A percentile compares a stretch with the other conserved stretches of the same genome.
phyloP scores from a whole-genome alignment of 495 filamentous ascomycete genomes.

The Trichoderma gamsii region DNA sequence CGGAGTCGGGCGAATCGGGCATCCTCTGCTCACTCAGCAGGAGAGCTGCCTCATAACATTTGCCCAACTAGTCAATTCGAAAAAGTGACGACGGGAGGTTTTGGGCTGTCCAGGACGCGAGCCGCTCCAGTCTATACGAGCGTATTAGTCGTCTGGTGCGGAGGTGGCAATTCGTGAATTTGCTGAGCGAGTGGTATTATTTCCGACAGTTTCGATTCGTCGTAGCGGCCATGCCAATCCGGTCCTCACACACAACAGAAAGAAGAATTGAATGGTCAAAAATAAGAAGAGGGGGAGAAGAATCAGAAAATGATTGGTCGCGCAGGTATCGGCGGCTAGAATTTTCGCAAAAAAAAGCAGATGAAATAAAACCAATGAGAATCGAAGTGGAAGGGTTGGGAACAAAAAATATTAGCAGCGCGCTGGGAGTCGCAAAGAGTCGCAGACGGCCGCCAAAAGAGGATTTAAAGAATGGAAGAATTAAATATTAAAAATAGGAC shows the following conservation, averaged over 20 bases:
- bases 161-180: not conserved
- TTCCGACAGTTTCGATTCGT: slow-evolving; percentile 10
- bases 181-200: not conserved
- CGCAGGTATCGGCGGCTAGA: not conserved
- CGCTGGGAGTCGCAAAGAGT: not conserved
- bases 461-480: not conserved
- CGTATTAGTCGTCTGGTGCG: slow-evolving; percentile 4
- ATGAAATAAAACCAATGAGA: not conserved
- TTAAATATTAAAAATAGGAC: slow-evolving; percentile 12
- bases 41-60: slow-evolving; percentile 7
- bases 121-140: not conserved
- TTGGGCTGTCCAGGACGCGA: not conserved
- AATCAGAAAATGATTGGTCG: not conserved
- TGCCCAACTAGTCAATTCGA: slow-evolving; percentile 1
- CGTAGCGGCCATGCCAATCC: slow-evolving; percentile 8
- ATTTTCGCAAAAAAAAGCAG: not conserved
- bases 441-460: not conserved
- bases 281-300: slow-evolving; percentile 20
- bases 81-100: not conserved
- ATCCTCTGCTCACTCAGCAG: slow-evolving; percentile 7
- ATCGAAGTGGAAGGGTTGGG: not conserved
- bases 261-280: slow-evolving; percentile 16
- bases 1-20: slow-evolving; percentile 6
- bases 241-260: not conserved
- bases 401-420: not conserved